Conservation (phyloP, 2,329 filamentous ascomycete species). For the Fusarium sublunatum region DNA sequence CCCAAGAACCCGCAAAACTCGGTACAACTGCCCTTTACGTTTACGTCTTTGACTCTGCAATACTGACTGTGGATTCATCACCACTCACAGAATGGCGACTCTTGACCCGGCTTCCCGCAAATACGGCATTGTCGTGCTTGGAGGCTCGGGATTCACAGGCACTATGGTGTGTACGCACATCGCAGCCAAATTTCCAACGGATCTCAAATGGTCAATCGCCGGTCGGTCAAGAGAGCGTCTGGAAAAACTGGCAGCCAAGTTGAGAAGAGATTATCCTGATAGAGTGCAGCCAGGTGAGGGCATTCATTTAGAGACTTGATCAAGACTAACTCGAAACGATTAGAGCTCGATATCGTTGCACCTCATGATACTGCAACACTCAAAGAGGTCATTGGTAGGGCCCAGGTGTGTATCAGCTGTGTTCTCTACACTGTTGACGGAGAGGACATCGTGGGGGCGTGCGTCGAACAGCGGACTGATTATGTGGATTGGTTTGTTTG, state of each 20-base stretch:
- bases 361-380: background rate
- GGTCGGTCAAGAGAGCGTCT: background rate
- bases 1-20: too few species aligned
- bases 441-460: background rate
- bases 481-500: constrained; percentile 1
- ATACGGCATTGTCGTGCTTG: background rate
- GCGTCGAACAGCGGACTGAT: background rate
- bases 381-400: background rate
- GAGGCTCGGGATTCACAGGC: background rate
- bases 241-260: background rate
- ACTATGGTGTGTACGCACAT: background rate
- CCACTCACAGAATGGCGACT: too few species aligned
- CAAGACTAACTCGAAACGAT: background rate
- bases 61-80: too few species aligned
- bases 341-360: background rate
- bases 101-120: too few species aligned
- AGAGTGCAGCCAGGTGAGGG: constrained; percentile 1
- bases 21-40: background rate
- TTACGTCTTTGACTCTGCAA: too few species aligned
- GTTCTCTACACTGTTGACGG: background rate
- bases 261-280: background rate
- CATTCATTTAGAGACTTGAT: background rate
- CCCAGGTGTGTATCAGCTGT: background rate
- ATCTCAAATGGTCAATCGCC: background rate
- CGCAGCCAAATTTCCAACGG: background rate